Base-by-base conservation (phyloP, 306 rosid species). In the Corylus avellana region DNA sequence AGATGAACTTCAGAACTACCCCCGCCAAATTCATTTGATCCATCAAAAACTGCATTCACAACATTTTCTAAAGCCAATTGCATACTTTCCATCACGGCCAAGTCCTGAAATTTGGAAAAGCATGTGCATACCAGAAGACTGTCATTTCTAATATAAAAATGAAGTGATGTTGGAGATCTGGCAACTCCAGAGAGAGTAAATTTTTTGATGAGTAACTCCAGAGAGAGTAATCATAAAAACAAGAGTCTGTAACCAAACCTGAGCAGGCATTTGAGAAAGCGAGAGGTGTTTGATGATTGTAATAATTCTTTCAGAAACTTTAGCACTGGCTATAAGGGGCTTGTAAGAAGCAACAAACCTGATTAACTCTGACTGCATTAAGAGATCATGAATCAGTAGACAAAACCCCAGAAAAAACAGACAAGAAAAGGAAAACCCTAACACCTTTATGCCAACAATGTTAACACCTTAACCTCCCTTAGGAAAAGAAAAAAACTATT, bases 11-110 rank as follows among this genome's bases (percentile, higher is more conserved):
- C 97, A 79, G 91, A 80, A 85, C 81, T 73, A 47, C 83, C 89
- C 71, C 87, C 79, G 2, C 75, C 72, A 67, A 88, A 58, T 71
- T 91, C 96, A 89, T 77, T 87, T 74, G 90, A 84, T 84, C 90
- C 92, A 81, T 95, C 91, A 85, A 93, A 95, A 83, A 88, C 84
- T 72, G 94, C 73, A 83, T 82, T 87, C 29, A 89, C 93, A 78
- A 95, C 90, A 88, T 81, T 93, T 80, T 92, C 98, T 76, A 95
- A 80, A 81, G 94, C 90, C 87, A 82, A 82, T 77, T 95, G 99
- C 97, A 88, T 93, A 92, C 92, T 91, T 81, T 95, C 99, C 89
- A 91, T 81, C 78, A 95, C 88, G 69, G 94, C 88, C 63, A 91
- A 69, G 82, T 93, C 96, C 99, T 95, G 84, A 29, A 87, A 72